Conservation (phyloP, 192 early-diverging fungal species). For the Umbelopsis sp. region DNA sequence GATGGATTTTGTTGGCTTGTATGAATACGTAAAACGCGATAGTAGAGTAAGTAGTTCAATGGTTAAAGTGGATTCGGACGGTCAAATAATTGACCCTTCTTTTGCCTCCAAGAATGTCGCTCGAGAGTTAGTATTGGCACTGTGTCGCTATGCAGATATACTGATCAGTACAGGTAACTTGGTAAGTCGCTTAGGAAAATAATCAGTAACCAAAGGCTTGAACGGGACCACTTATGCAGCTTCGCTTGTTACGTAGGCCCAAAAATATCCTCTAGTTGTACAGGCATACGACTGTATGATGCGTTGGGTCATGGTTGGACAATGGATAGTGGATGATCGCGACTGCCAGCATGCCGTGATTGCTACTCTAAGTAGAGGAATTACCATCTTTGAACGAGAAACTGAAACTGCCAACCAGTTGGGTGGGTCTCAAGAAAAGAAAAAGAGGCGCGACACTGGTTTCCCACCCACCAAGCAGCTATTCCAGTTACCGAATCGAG, state of each 20-base stretch:
- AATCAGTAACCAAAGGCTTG: not conserved
- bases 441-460: constrained; percentile 37
- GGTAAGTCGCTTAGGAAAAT: constrained; percentile 30
- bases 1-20: constrained; percentile 61
- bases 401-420: not conserved
- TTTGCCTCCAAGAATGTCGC: constrained; percentile 54
- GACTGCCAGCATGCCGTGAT: constrained; percentile 70
- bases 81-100: too few species aligned
- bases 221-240: not conserved
- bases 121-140: constrained; percentile 64
- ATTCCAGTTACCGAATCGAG: constrained; percentile 31
- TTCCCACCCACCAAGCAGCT: constrained; percentile 45
- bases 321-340: constrained; percentile 78
- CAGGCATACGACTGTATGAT: constrained; percentile 75
- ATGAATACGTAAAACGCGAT: constrained; percentile 66
- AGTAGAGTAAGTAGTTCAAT: constrained; percentile 50
- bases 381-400: constrained; percentile 62
- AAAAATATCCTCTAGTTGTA: constrained; percentile 61
- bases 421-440: constrained; percentile 29
- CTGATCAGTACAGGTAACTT: constrained; percentile 55
- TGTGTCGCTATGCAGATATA: constrained; percentile 74
- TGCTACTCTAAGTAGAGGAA: constrained; percentile 67
- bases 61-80: too few species aligned
- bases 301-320: constrained; percentile 71
- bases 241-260: constrained; percentile 31